Evolutionary conservation across 139 green algal species (phyloP).

Genomic region (Klebsormidium nitens): DNA sequence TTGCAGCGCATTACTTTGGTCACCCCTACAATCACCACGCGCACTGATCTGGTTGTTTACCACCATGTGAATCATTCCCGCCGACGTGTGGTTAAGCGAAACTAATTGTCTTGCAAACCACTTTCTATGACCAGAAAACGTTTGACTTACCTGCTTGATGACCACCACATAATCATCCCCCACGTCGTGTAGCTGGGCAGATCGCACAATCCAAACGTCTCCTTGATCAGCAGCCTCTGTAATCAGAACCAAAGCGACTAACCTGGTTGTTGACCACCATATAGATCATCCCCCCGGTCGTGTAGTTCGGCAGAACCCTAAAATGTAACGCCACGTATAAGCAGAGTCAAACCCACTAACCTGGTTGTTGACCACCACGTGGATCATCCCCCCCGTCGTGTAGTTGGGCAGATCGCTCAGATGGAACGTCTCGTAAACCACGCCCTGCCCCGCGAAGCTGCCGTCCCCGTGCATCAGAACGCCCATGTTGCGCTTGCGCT

Average conservation of each 20-base stretch:
- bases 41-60: constrained; percentile 89
- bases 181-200: too few species aligned
- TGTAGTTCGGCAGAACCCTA: constrained; percentile 88
- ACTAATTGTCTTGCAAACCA: constrained; percentile 93
- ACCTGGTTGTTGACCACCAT: constrained; percentile 97
- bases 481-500: constrained; percentile 61
- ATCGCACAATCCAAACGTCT: too few species aligned
- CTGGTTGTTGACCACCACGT: constrained; percentile 98
- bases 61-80: constrained; percentile 87
- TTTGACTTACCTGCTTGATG: too few species aligned
- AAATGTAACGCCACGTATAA: constrained; percentile 92
- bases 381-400: constrained; percentile 84
- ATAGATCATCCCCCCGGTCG: constrained; percentile 87
- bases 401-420: constrained; percentile 92
- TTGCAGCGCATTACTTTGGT: too few species aligned
- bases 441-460: constrained; percentile 89
- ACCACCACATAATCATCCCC: too few species aligned
- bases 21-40: too few species aligned
- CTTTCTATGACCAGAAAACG: too few species aligned
- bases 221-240: too few species aligned
- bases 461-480: constrained; percentile 96
- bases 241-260: too few species aligned
- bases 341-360: constrained; percentile 5
- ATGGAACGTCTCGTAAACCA: constrained; percentile 97
- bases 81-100: constrained; percentile 91